Evolutionary conservation across 768 basidiomycete genomes (phyloP), one percentile per base, ranked within the genome.

Genomic region (Xerocomus brunneocitrinus): DNA sequence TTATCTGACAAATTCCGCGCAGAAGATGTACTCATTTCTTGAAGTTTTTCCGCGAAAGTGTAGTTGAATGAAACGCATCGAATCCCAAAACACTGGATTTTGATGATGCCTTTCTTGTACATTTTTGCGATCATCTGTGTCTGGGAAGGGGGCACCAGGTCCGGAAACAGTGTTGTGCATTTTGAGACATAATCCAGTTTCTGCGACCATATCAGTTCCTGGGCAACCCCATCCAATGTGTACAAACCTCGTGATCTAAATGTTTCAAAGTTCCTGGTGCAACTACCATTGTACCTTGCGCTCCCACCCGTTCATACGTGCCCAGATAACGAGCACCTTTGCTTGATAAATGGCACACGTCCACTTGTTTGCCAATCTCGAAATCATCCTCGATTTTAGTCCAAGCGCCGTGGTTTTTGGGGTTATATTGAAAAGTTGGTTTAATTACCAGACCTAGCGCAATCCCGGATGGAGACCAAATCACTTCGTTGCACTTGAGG

Each of bases 91-190:
- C 67, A 66, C 39, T 59, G 54, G 9, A 69, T 50, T 42, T 66
- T 58, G 52, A 70, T 63, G 46, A 70, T 52, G 8, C 66, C 68
- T 14, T 61, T 50, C 48, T 43, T 56, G 43, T 67, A 69, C 66
- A 67, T 70, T 13, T 60, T 62, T 12, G 49, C 49, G 35, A 64
- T 59, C 64, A 67, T 67, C 42, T 49, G 53, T 28, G 44, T 46
- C 22, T 66, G 68, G 14, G 54, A 59, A 10, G 68, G 57, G 24
- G 65, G 56, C 25, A 67, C 35, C 16, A 67, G 43, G 42, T 67
- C 57, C 22, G 49, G 54, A 47, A 58, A 61, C 6, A 63, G 44
- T 38, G 55, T 61, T 4, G 68, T 68, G 19, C 36, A 5, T 34
- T 31, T 36, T 9, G 66, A 57, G 30, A 46, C 52, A 9, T 55